Base-by-base conservation (phyloP, 2,329 filamentous ascomycete genomes). In the Aureobasidium musti region DNA sequence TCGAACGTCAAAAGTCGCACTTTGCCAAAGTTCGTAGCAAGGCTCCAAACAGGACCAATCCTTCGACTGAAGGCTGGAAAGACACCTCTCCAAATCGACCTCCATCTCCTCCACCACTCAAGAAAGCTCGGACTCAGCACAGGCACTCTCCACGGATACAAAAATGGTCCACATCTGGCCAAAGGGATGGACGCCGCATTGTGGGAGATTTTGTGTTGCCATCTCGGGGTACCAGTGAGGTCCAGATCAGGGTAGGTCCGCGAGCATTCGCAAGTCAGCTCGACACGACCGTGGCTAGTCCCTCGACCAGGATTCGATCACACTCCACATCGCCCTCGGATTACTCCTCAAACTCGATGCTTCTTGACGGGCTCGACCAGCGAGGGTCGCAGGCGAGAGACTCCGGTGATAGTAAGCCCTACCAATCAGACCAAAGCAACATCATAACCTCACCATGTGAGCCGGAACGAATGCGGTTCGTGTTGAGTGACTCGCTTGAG, bases 1-100 rank as follows among this genome's bases (percentile, higher is more conserved):
- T 76, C 4, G 76, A 79, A 66, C 77, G 75, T 68, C 81, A 83
- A 70, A 82, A 77, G 70, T 77, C 79, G 21, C 77, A 82, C 69
- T 83, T 83, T 67, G 80, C 80, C 5, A 78, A 74, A 68, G 75
- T 73, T 21, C 77, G 79, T 49, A 64, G 67, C 33, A 72, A 60
- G 14, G 30, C 35, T 72, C 8, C 71, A 73, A 45, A 69, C 74
- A n/a, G 74, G 74, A 56, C 72, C 74, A 65, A 67, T 63, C 19
- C 41, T 39, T 47, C 59, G 17, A 33, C 21, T 45, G 65, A 19
- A 67, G 35, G 8, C 19, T 52, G 64, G 43, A 39, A 53, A 8
- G 23, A 50, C 39, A 49, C 37, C 10, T 60, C 52, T 6, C 23
- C 33, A 33, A 6, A 14, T n/a, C 49, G 53, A 43, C 41, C 33